phyloP scores from a whole-genome alignment of 2,329 filamentous ascomycete genomes.

The Clarireedia hainanense region DNA sequence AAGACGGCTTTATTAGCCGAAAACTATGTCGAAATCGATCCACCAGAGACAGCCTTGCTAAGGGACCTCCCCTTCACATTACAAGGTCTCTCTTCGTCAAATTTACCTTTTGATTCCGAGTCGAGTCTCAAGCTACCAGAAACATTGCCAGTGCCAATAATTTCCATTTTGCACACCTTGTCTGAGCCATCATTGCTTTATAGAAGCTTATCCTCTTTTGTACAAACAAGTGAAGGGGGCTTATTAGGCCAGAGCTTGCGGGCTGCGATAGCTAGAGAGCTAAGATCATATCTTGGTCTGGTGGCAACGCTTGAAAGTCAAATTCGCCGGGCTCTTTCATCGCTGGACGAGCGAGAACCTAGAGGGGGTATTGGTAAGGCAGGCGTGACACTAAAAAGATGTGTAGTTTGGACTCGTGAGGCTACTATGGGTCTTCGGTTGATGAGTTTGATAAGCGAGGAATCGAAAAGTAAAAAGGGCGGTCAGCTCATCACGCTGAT shows the following conservation, averaged over 20 bases:
- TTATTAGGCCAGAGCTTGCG: conserved; percentile 88
- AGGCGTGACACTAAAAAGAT: conserved; percentile 89
- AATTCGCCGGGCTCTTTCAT: conserved; percentile 72
- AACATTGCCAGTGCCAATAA: conserved; percentile 72
- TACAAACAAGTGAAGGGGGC: conserved; percentile 72
- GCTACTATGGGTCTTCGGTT: conserved; percentile 90
- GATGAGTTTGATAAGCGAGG: conserved; percentile 90
- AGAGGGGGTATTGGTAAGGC: conserved; percentile 70
- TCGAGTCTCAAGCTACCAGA: conserved; percentile 67
- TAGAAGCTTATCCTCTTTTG: conserved; percentile 69
- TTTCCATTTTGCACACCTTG: conserved; percentile 80
- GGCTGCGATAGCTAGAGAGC: conserved; percentile 74
- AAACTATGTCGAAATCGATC: conserved; percentile 49
- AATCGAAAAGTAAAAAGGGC: conserved; percentile 75
- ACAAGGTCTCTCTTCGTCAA: conserved; percentile 83
- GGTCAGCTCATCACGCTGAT: conserved; percentile 91
- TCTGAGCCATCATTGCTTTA: conserved; percentile 94
- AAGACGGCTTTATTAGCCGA: conserved; percentile 51
- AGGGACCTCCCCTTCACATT: conserved; percentile 86
- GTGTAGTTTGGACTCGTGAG: conserved; percentile 94
- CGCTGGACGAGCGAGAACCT: conserved; percentile 60
- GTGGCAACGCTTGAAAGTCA: conserved; percentile 90
- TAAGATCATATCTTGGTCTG: conserved; percentile 82
- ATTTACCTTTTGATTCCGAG: conserved; percentile 65
- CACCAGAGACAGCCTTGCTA: conserved; percentile 58